Base-by-base conservation (phyloP, 352 stramenopile genomes). In the Globisporangium parvum region DNA sequence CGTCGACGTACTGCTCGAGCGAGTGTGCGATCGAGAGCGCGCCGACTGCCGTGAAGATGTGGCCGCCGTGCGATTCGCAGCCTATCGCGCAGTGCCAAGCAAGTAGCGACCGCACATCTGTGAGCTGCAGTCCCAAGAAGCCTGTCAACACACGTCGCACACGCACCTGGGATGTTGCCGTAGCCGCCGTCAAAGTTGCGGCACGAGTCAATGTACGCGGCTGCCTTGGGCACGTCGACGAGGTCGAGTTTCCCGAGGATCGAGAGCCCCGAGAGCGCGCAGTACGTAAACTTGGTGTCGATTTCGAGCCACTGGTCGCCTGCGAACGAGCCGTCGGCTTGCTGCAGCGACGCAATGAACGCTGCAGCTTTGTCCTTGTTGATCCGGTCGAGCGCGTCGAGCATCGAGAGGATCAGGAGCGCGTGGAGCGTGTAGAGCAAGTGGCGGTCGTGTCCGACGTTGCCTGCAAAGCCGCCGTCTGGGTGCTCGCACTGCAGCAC, bases 261-360 rank as follows among this genome's bases (percentile, higher is more conserved):
- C 40, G 96, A 91, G 28, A 99, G 82, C 41, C 77, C 80, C n/a
- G 83, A 96, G 18, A 99, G 72, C 21, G 96, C 96, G 65, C 97
- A 99, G 73, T 99, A 99, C 24, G 90, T 98, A 72, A 99, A 99
- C 62, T 98, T 93, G 50, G 97, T 99, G 75, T 99, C 97, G 52
- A 99, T 91, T 67, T 99, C 97, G 33, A 87, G 84, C 89, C 95
- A 99, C 67, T 93, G 66, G 72, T 99, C 97, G 37, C 96, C 97
- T 3, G 78, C 85, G 66, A 99, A 99, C 18, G 91, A 98, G 8
- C 97, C 97, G 75, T 99, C 96, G 0, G 68, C 56, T 69, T 98
- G 92, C 77, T 99, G 96, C 40, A 99, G 68, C 10, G 75, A 74
- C 17, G 81, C 73, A 20, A 99, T 79, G 73, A 83, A 98, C 18